Evolutionary conservation across 352 stramenopile species (phyloP).

Genomic region (Phytophthora ohioensis): DNA sequence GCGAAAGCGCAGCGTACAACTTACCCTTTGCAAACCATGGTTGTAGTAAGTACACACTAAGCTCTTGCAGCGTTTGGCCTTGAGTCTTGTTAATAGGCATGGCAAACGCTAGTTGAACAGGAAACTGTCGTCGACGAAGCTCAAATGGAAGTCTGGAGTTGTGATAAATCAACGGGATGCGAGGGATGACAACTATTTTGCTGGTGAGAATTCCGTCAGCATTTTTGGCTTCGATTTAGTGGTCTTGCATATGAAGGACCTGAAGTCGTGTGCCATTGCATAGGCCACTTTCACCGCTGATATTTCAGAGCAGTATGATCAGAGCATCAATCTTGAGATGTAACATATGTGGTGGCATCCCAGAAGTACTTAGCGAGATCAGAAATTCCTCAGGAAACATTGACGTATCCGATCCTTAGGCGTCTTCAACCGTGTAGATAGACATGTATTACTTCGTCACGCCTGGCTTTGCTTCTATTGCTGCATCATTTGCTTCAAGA

Average conservation of each 20-base stretch:
- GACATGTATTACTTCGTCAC: not conserved
- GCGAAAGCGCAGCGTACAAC: no score
- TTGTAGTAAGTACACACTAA: no score
- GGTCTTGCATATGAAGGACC: not conserved
- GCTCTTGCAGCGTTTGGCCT: no score
- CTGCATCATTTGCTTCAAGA: not conserved
- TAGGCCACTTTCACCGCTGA: not conserved
- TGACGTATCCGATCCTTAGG: not conserved
- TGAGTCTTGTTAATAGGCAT: not conserved
- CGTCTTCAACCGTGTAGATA: not conserved
- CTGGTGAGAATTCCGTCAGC: not conserved
- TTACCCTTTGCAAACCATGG: no score
- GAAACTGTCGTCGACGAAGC: not conserved
- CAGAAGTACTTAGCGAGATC: not conserved
- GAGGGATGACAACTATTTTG: not conserved
- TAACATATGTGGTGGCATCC: not conserved
- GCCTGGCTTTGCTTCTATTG: no score
- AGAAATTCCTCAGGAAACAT: not conserved
- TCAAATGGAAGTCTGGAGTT: not conserved
- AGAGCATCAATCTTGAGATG: not conserved
- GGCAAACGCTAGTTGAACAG: not conserved
- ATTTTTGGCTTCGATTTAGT: not conserved
- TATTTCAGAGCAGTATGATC: not conserved
- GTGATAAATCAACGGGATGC: not conserved
- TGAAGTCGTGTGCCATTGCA: not conserved